These are phyloP conservation scores for Podaxis carcinomalis DNA, from an alignment of 768 basidiomycete genomes.

Conservation along the genomic window DNA sequence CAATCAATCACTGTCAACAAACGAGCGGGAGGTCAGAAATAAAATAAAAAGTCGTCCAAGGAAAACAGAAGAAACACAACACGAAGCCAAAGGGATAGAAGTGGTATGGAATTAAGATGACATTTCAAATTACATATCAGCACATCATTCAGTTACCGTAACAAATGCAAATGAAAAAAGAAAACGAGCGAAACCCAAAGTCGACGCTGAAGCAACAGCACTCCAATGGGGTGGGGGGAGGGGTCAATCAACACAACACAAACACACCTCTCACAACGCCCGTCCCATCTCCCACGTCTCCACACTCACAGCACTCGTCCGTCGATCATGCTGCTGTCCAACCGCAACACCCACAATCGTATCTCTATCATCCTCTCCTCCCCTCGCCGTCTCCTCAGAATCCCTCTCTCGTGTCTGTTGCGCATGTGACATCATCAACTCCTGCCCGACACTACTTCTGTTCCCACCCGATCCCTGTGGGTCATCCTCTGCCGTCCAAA, in stretches of 20 bases:
- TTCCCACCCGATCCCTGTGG: neutral
- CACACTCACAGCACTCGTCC: slow-evolving; percentile 21
- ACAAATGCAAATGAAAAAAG: neutral
- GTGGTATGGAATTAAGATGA: slow-evolving; percentile 3
- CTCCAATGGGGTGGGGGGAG: too few relatives aligned
- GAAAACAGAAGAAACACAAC: neutral
- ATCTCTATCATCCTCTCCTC: slow-evolving; percentile 24
- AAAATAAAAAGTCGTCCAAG: neutral
- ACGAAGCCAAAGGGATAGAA: neutral
- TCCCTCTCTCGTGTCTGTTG: neutral
- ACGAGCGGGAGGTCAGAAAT: neutral
- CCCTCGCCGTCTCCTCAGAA: slow-evolving; percentile 7
- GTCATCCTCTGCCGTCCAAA: slow-evolving; percentile 26
- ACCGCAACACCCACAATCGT: slow-evolving; percentile 20
- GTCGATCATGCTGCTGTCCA: slow-evolving; percentile 20
- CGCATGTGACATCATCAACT: neutral
- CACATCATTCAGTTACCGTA: neutral
- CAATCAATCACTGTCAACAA: neutral
- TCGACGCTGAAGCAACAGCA: slow-evolving; percentile 9
- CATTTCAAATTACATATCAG: slow-evolving; percentile 12
- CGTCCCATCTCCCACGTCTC: slow-evolving; percentile 36
- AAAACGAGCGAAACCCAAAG: neutral
- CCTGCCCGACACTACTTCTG: neutral
- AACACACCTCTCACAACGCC: slow-evolving; percentile 41
- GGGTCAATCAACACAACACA: slow-evolving; percentile 12